phyloP scores from a whole-genome alignment of 768 basidiomycete species.

The Tricholoma furcatifolium region DNA sequence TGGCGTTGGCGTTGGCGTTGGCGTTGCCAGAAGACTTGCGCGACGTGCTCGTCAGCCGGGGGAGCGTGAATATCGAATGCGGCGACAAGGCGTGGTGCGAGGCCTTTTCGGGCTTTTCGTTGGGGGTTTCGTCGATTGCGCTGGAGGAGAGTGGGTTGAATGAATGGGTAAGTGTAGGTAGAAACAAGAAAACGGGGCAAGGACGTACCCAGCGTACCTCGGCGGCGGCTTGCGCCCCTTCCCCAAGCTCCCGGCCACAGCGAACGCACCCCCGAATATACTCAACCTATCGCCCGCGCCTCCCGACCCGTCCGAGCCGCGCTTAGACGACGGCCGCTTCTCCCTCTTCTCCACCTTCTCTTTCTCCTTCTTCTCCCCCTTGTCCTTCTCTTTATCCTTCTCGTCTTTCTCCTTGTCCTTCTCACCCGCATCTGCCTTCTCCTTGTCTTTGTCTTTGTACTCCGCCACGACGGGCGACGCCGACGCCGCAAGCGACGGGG shows the following conservation, averaged over 20 bases:
- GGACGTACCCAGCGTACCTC: conserved; percentile 59
- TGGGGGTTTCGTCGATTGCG: conserved; percentile 26
- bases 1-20: background rate
- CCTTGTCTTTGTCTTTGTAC: background rate
- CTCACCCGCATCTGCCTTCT: no score
- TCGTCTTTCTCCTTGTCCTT: background rate
- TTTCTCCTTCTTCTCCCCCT: conserved; percentile 17
- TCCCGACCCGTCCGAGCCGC: conserved; percentile 42
- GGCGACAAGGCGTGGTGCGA: conserved; percentile 40
- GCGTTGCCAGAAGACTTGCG: conserved; percentile 39
- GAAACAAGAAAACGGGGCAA: conserved; percentile 9
- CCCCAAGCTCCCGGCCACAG: conserved; percentile 58
- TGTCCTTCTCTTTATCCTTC: conserved; percentile 17
- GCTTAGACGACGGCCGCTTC: conserved; percentile 45
- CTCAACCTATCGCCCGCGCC: conserved; percentile 63
- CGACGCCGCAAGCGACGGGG: conserved; percentile 13
- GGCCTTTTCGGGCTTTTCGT: conserved; percentile 41
- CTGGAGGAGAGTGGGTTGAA: no score
- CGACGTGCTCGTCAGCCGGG: conserved; percentile 40
- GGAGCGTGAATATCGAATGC: conserved; percentile 43
- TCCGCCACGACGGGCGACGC: conserved; percentile 24
- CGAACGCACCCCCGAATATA: conserved; percentile 74
- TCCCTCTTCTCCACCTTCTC: conserved; percentile 34
- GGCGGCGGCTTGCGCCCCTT: conserved; percentile 82
- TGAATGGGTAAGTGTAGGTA: no score